Conservation (phyloP, 257 asterid species). For the Knoxia roxburghii region DNA sequence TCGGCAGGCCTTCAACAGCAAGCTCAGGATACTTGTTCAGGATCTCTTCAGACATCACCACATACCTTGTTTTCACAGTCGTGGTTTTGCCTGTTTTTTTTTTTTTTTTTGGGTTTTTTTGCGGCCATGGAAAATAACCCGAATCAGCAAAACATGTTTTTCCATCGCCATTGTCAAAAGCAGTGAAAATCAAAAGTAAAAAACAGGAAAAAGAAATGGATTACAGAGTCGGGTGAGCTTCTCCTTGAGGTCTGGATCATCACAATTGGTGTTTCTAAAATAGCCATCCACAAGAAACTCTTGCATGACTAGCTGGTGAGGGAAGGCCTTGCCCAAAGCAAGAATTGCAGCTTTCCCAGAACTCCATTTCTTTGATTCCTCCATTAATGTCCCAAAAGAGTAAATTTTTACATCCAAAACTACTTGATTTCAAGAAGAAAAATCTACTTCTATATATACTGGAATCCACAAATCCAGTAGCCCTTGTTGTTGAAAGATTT, state of each 20-base stretch:
- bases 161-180: no score
- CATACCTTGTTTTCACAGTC: conserved; percentile 89
- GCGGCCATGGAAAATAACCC: no score
- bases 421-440: no score
- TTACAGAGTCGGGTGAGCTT: conserved; percentile 88
- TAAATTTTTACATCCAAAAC: neutral
- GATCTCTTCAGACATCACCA: conserved; percentile 95
- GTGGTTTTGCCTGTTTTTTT: conserved; percentile 71
- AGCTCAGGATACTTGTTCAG: conserved; percentile 79
- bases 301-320: conserved; percentile 93
- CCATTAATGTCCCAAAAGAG: conserved; percentile 32
- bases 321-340: conserved; percentile 90
- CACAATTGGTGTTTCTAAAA: conserved; percentile 71
- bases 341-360: conserved; percentile 51
- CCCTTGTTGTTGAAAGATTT: neutral
- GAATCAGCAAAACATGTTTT: neutral
- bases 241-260: conserved; percentile 70
- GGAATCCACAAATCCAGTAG: neutral
- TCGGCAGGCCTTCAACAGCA: conserved; percentile 78
- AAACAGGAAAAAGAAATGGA: conserved; percentile 15
- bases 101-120: neutral
- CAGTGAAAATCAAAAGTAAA: neutral
- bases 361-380: conserved; percentile 22
- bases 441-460: conserved; percentile 24
- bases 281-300: conserved; percentile 88